Conservation (phyloP, 2,329 filamentous ascomycete species). For the Talaromyces atroroseus region DNA sequence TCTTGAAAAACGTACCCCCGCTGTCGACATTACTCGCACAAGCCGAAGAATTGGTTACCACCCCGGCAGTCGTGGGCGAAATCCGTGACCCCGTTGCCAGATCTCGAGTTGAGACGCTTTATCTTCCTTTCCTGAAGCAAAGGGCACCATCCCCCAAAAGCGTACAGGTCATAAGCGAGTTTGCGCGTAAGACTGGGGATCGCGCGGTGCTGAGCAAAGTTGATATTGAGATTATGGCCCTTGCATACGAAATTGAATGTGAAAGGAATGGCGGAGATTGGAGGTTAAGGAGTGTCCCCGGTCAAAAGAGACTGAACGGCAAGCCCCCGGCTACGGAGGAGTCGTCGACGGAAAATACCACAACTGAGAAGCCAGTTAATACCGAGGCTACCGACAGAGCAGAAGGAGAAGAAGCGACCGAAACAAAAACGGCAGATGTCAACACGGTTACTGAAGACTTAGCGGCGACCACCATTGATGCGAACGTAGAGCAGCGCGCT, state of each 20-base stretch:
- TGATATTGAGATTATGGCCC: constrained; percentile 81
- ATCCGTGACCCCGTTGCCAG: constrained; percentile 80
- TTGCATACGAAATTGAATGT: constrained; percentile 91
- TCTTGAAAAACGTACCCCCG: constrained; percentile 87
- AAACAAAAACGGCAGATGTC: constrained; percentile 21
- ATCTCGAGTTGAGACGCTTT: constrained; percentile 72
- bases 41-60: constrained; percentile 72
- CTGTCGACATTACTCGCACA: constrained; percentile 75
- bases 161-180: constrained; percentile 72
- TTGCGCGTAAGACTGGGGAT: constrained; percentile 86
- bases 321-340: constrained; percentile 50
- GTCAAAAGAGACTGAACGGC: constrained; percentile 72
- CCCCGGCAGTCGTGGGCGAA: constrained; percentile 79
- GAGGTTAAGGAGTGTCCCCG: constrained; percentile 71
- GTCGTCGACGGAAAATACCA: constrained; percentile 15
- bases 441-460: constrained; percentile 26
- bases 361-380: neutral
- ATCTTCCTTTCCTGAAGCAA: constrained; percentile 78
- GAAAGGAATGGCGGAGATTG: constrained; percentile 87
- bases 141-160: constrained; percentile 70
- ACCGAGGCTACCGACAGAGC: constrained; percentile 1
- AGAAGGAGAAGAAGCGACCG: constrained; percentile 18
- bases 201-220: constrained; percentile 78
- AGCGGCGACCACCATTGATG: constrained; percentile 25
- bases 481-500: constrained; percentile 21